Conservation (phyloP, 1,139 yeast genomes). For the Suhomyces maxii region DNA sequence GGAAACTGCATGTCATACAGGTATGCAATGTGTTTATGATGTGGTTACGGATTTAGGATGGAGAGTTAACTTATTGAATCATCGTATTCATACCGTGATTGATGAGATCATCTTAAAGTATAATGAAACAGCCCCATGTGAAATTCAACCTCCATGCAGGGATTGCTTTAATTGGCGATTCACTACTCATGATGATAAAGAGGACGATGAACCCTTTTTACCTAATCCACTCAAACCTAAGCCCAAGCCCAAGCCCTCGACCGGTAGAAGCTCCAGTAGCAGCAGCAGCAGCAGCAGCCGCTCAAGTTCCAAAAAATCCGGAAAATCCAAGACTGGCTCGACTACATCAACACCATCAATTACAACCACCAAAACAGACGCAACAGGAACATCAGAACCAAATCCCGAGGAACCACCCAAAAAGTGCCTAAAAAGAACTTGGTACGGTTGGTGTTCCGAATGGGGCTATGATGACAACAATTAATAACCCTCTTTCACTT, state of each 20-base stretch:
- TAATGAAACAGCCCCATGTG: slow-evolving; percentile 76
- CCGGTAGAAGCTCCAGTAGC: slow-evolving; percentile 1
- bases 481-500: too few relatives aligned
- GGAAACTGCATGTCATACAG: slow-evolving; percentile 96
- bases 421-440: slow-evolving; percentile 43
- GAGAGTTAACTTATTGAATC: slow-evolving; percentile 86
- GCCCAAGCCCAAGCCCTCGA: slow-evolving; percentile 20
- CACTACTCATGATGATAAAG: slow-evolving; percentile 52
- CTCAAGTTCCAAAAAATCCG: background rate
- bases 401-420: slow-evolving; percentile 21
- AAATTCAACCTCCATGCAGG: slow-evolving; percentile 71
- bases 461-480: slow-evolving; percentile 33
- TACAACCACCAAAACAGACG: slow-evolving; percentile 3
- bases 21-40: slow-evolving; percentile 84
- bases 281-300: slow-evolving; percentile 4
- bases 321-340: slow-evolving; percentile 4
- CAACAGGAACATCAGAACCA: slow-evolving; percentile 5
- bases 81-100: slow-evolving; percentile 87
- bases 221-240: slow-evolving; percentile 40
- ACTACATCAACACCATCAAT: too few relatives aligned
- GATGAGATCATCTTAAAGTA: slow-evolving; percentile 74
- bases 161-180: slow-evolving; percentile 95
- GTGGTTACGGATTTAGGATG: slow-evolving; percentile 88
- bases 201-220: slow-evolving; percentile 37
- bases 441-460: slow-evolving; percentile 50